Conservation (phyloP, 495 filamentous ascomycete species). For the Penicillium tannophilum region DNA sequence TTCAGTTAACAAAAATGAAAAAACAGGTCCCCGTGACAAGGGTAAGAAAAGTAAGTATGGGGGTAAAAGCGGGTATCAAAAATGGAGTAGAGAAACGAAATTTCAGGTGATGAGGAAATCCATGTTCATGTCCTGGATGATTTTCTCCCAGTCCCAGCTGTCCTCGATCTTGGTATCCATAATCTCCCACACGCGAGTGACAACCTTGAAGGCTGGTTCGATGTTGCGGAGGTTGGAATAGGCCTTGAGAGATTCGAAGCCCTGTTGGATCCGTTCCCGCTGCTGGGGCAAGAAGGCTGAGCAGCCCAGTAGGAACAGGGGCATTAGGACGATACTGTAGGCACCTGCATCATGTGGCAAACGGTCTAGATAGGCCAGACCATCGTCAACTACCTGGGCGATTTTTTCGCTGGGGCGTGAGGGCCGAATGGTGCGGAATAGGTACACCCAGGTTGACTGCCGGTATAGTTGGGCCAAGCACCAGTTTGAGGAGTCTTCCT, state of each 20-base stretch:
- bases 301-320: constrained; percentile 84
- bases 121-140: constrained; percentile 73
- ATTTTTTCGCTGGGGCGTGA: constrained; percentile 70
- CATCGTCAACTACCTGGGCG: constrained; percentile 74
- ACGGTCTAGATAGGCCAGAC: constrained; percentile 63
- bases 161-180: constrained; percentile 77
- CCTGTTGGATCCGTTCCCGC: constrained; percentile 67
- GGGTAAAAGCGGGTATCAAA: constrained; percentile 20
- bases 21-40: constrained; percentile 3
- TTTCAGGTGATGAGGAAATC: constrained; percentile 77
- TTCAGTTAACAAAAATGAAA: constrained; percentile 13
- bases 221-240: constrained; percentile 85
- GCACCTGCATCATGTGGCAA: constrained; percentile 63
- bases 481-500: constrained; percentile 69
- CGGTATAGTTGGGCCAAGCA: constrained; percentile 81
- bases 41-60: background rate
- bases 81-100: constrained; percentile 14
- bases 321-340: constrained; percentile 84
- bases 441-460: constrained; percentile 89
- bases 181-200: constrained; percentile 78
- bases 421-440: constrained; percentile 81
- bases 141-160: constrained; percentile 89
- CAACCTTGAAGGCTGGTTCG: constrained; percentile 69
- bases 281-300: constrained; percentile 73
- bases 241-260: constrained; percentile 68